A percentile compares a stretch with the other conserved stretches of the same genome.
Conservation (phyloP, 2,329 filamentous ascomycete genomes). For the Purpureocillium lavendulum region DNA sequence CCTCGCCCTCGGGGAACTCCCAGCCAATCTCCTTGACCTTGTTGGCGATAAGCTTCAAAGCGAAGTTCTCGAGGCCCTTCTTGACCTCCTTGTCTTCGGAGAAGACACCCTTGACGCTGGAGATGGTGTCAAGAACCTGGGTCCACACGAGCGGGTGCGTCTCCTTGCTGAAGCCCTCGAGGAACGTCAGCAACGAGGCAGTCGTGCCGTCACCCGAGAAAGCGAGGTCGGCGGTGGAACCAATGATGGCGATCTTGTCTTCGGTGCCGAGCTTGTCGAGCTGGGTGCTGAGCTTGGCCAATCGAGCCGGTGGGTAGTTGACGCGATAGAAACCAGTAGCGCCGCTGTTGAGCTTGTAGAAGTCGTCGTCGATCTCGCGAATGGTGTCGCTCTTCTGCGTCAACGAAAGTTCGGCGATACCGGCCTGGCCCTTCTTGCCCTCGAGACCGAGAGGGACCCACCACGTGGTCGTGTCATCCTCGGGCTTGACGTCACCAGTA, state of each 20-base stretch:
- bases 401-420: conserved; percentile 58
- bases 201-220: conserved; percentile 81
- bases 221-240: conserved; percentile 82
- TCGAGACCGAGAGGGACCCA: conserved; percentile 89
- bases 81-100: conserved; percentile 64
- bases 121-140: conserved; percentile 71
- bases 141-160: conserved; percentile 83
- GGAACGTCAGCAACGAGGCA: conserved; percentile 69
- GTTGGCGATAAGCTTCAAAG: conserved; percentile 64
- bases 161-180: conserved; percentile 78
- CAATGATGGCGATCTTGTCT: conserved; percentile 89
- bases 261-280: conserved; percentile 69
- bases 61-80: conserved; percentile 68
- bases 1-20: conserved; percentile 70
- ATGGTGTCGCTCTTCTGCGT: conserved; percentile 71
- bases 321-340: conserved; percentile 86
- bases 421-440: conserved; percentile 58
- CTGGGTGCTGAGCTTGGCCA: conserved; percentile 71
- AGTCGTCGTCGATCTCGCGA: conserved; percentile 63
- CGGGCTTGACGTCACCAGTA: conserved; percentile 80
- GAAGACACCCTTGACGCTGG: conserved; percentile 77
- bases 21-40: conserved; percentile 77
- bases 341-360: conserved; percentile 91
- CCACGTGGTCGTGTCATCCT: conserved; percentile 89
- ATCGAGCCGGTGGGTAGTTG: conserved; percentile 79